Conservation (phyloP, 1,139 yeast species). For the Nadsonia commutata region DNA sequence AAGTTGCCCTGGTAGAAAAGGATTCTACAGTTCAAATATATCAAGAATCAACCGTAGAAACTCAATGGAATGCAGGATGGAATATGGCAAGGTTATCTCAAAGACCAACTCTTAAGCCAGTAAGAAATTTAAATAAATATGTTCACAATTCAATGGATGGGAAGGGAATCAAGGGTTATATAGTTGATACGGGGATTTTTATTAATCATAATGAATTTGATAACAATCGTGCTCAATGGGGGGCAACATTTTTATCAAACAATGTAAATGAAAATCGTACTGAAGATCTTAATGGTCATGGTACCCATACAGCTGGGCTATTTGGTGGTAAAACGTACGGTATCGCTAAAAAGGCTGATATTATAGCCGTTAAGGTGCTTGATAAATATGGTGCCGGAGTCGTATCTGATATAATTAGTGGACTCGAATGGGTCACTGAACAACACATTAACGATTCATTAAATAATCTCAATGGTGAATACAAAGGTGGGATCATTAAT, state of each 20-base stretch:
- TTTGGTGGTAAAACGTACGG: slow-evolving; percentile 68
- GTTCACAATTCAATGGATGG: slow-evolving; percentile 76
- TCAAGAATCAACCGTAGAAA: slow-evolving; percentile 12
- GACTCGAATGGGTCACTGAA: slow-evolving; percentile 43
- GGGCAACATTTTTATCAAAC: slow-evolving; percentile 73
- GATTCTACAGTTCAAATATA: slow-evolving; percentile 46
- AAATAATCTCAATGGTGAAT: neutral
- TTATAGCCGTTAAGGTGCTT: slow-evolving; percentile 62
- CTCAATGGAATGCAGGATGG: slow-evolving; percentile 63
- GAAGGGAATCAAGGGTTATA: slow-evolving; percentile 81
- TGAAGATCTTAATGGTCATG: slow-evolving; percentile 61
- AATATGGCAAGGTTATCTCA: slow-evolving; percentile 92
- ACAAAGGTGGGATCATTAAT: slow-evolving; percentile 51
- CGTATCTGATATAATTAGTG: slow-evolving; percentile 46
- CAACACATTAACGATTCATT: slow-evolving; percentile 29
- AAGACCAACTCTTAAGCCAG: slow-evolving; percentile 50
- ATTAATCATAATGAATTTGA: slow-evolving; percentile 68
- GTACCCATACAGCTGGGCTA: slow-evolving; percentile 85
- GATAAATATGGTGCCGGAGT: slow-evolving; percentile 50
- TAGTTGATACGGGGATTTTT: slow-evolving; percentile 87
- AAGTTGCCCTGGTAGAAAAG: slow-evolving; percentile 58
- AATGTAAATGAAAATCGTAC: slow-evolving; percentile 80
- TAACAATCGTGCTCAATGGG: slow-evolving; percentile 82
- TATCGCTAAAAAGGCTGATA: slow-evolving; percentile 51
- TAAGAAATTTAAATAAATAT: slow-evolving; percentile 76